phyloP scores from a whole-genome alignment of 768 basidiomycete genomes.

The Tulasnella sp. region DNA sequence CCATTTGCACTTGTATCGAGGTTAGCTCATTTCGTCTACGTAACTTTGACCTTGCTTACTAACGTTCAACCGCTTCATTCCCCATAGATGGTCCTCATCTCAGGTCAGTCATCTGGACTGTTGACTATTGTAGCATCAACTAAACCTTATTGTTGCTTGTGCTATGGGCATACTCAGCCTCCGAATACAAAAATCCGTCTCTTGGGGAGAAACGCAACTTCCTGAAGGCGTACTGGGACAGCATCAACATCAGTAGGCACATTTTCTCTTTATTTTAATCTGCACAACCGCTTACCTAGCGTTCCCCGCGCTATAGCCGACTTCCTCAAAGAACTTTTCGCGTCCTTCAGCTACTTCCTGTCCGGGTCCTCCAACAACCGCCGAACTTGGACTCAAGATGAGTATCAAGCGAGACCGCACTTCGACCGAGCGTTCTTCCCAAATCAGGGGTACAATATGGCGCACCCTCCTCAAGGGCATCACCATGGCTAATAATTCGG shows the following conservation, averaged over 20 bases:
- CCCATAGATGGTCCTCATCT: slow-evolving; percentile 70
- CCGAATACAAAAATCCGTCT: slow-evolving; percentile 41
- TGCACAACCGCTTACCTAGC: not conserved
- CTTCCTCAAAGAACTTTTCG: not conserved
- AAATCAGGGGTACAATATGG: not conserved
- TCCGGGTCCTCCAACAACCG: not conserved
- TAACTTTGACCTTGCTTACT: not conserved
- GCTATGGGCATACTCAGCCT: slow-evolving; percentile 71
- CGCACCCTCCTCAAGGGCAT: not conserved
- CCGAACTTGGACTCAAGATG: not conserved
- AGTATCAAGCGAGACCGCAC: not conserved
- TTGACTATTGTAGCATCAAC: not conserved
- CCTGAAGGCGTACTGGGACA: slow-evolving; percentile 62
- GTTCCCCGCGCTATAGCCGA: not conserved
- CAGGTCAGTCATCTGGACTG: slow-evolving; percentile 21
- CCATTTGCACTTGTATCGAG: slow-evolving; percentile 74
- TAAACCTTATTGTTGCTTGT: slow-evolving; percentile 33
- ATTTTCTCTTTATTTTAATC: slow-evolving; percentile 8
- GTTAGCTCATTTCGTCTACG: slow-evolving; percentile 27
- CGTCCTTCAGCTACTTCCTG: not conserved
- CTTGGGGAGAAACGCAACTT: slow-evolving; percentile 33
- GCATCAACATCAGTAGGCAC: slow-evolving; percentile 36
- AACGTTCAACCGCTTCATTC: not conserved
- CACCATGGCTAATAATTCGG: too few relatives aligned
- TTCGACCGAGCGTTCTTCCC: not conserved